phyloP scores from a whole-genome alignment of 805 yeast genomes.

The Yarrowia sp. region DNA sequence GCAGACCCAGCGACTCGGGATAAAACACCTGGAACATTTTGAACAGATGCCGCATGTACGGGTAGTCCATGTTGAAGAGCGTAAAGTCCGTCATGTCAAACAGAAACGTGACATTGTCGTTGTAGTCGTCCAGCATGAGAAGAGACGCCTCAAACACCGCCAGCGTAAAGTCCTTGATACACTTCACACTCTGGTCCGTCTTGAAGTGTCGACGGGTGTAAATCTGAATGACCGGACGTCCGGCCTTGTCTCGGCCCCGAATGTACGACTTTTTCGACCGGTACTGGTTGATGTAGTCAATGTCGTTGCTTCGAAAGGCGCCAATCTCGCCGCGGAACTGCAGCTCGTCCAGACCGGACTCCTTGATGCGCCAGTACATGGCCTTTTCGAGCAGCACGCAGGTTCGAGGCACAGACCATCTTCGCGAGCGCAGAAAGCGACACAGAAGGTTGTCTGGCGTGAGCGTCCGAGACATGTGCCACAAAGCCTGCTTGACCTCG shows the following conservation, averaged over 20 bases:
- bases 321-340: constrained; percentile 55
- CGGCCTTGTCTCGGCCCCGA: constrained; percentile 94
- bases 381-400: constrained; percentile 77
- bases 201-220: constrained; percentile 51
- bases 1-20: constrained; percentile 71
- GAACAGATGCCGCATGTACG: constrained; percentile 75
- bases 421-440: constrained; percentile 91
- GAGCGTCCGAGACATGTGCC: constrained; percentile 44
- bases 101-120: constrained; percentile 75
- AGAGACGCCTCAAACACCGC: constrained; percentile 66
- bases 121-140: constrained; percentile 47
- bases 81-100: constrained; percentile 87
- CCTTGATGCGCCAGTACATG: constrained; percentile 81
- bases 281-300: constrained; percentile 53
- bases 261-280: constrained; percentile 73
- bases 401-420: constrained; percentile 78
- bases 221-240: constrained; percentile 66
- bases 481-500: constrained; percentile 21
- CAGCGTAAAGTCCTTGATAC: constrained; percentile 61
- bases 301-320: constrained; percentile 61
- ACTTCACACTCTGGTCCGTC: constrained; percentile 54
- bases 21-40: constrained; percentile 79
- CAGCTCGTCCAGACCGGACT: constrained; percentile 79
- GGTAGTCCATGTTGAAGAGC: constrained; percentile 87
- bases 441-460: constrained; percentile 66